These are phyloP conservation scores for Rhizophagus sp. DNA, from an alignment of 192 early-diverging fungal species.

Conservation along the genomic window DNA sequence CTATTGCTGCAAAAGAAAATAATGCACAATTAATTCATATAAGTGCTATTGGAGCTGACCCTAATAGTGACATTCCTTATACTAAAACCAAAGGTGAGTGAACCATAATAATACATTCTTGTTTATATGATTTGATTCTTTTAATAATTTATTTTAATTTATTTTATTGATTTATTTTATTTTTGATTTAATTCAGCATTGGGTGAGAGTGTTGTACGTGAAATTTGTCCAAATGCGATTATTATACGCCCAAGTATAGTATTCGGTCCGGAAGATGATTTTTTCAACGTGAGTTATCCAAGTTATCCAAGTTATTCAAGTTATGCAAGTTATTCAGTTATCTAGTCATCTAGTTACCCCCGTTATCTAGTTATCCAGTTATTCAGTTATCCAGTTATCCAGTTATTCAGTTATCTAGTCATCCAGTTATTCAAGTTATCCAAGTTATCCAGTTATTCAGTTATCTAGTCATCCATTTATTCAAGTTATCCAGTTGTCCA, in stretches of 20 bases:
- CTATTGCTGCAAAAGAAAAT: slow-evolving; percentile 26
- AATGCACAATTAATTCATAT: slow-evolving; percentile 35
- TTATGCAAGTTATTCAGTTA: too few relatives aligned
- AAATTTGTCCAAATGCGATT: slow-evolving; percentile 27
- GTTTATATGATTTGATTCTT: background rate
- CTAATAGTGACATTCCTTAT: slow-evolving; percentile 33
- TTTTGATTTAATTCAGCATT: slow-evolving; percentile 21
- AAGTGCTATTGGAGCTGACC: slow-evolving; percentile 40
- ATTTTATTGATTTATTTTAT: too few relatives aligned
- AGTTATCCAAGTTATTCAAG: too few relatives aligned
- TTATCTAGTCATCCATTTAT: too few relatives aligned
- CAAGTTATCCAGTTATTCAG: too few relatives aligned
- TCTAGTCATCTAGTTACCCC: too few relatives aligned
- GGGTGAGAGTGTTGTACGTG: slow-evolving; percentile 35
- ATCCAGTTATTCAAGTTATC: too few relatives aligned
- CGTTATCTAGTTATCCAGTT: too few relatives aligned
- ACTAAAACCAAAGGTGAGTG: slow-evolving; percentile 38
- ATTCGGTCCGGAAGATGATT: slow-evolving; percentile 42
- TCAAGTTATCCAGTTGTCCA: too few relatives aligned
- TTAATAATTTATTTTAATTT: too few relatives aligned
- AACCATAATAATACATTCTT: background rate
- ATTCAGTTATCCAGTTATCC: too few relatives aligned
- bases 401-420: too few relatives aligned
- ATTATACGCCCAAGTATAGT: slow-evolving; percentile 39
- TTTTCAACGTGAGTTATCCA: slow-evolving; percentile 32